Percentiles rank a stretch among this genome's conserved stretches.
These are phyloP conservation scores for Macrocystidia cucumis DNA, from an alignment of 1,284 basidiomycete species.

Conservation along the genomic window DNA sequence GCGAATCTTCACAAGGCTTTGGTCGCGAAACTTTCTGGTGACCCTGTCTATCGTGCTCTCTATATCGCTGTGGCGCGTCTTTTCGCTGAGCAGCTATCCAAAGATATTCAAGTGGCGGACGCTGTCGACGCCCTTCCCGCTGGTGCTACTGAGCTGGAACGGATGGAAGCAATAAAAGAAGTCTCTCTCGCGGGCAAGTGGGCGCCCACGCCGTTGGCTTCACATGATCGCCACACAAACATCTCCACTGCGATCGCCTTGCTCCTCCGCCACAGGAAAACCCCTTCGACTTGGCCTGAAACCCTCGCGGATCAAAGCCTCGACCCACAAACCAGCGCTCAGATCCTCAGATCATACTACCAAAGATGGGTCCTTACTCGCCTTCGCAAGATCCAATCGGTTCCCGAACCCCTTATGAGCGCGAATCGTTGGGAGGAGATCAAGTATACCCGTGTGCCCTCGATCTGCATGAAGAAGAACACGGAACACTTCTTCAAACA, in stretches of 20 bases:
- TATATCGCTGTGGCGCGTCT: constrained; percentile 56
- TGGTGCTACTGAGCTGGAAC: constrained; percentile 10
- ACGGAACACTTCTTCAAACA: constrained; percentile 43
- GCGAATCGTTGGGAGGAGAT: constrained; percentile 51
- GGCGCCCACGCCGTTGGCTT: constrained; percentile 51
- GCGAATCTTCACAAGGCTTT: constrained; percentile 36
- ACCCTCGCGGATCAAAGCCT: constrained; percentile 13
- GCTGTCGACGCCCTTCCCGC: constrained; percentile 21
- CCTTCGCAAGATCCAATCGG: constrained; percentile 34
- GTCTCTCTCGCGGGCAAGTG: constrained; percentile 61
- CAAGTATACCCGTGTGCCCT: constrained; percentile 45
- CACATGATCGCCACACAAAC: constrained; percentile 57
- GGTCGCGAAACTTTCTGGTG: constrained; percentile 37
- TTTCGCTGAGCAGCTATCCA: constrained; percentile 42
- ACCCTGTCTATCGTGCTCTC: constrained; percentile 48
- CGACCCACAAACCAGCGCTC: too few relatives aligned
- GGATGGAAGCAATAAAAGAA: constrained; percentile 26
- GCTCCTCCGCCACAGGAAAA: constrained; percentile 34
- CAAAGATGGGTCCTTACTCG: constrained; percentile 49
- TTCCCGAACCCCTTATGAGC: constrained; percentile 60
- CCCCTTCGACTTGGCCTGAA: constrained; percentile 18
- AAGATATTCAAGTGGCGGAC: constrained; percentile 35
- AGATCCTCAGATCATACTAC: constrained; percentile 40
- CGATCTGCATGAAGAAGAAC: constrained; percentile 53
- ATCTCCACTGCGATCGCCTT: constrained; percentile 54